Percentiles rank a stretch among this genome's conserved stretches.
These are phyloP conservation scores for Chaetomiaceae sp. DNA, from an alignment of 2,329 filamentous ascomycete species.

Conservation along the genomic window DNA sequence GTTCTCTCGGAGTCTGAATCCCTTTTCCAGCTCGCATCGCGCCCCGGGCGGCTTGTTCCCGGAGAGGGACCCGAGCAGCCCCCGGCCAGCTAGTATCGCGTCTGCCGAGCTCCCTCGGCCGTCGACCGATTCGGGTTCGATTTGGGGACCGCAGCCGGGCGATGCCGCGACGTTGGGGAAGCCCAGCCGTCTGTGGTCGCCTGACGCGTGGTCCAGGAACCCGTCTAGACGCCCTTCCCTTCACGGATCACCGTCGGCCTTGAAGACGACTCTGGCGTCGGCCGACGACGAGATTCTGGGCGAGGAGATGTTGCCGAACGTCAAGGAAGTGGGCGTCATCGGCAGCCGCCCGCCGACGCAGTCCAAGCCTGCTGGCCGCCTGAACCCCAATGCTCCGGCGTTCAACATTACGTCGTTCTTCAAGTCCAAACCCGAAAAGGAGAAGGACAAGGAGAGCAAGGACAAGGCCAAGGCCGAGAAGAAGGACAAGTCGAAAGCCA, in stretches of 20 bases:
- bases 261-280: conserved; percentile 58
- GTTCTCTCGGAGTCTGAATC: conserved; percentile 43
- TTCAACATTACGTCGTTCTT: conserved; percentile 70
- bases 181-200: conserved; percentile 61
- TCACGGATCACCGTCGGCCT: conserved; percentile 65
- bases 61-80: conserved; percentile 54
- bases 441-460: conserved; percentile 39
- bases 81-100: conserved; percentile 64
- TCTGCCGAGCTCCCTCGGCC: conserved; percentile 70
- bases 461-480: conserved; percentile 33
- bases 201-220: conserved; percentile 58
- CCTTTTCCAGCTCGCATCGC: conserved; percentile 44
- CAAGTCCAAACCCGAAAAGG: conserved; percentile 37
- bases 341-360: conserved; percentile 64
- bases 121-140: conserved; percentile 72
- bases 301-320: conserved; percentile 51
- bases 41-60: conserved; percentile 46
- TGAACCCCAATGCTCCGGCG: conserved; percentile 86
- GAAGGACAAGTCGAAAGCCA: conserved; percentile 37
- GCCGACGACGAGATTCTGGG: conserved; percentile 62
- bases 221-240: conserved; percentile 77
- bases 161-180: conserved; percentile 41
- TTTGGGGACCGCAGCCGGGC: conserved; percentile 57
- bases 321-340: conserved; percentile 65
- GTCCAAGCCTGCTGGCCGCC: conserved; percentile 43